Base-by-base conservation (phyloP, 2,329 filamentous ascomycete genomes). In the Penicillium sp. region DNA sequence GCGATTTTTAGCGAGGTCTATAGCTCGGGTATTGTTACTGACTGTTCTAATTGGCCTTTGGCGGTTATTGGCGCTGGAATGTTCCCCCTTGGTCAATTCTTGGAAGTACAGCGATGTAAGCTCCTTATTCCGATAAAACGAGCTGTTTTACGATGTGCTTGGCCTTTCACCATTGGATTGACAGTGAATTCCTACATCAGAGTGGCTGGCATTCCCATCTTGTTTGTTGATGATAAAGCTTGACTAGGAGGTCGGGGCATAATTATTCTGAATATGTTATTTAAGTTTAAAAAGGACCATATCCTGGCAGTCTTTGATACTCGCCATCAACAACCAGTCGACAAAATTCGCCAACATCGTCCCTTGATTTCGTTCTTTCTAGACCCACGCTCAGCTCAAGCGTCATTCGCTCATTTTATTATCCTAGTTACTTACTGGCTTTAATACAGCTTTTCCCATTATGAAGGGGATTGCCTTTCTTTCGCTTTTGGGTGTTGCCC, bases 401-500 rank as follows among this genome's bases (percentile, higher is more conserved):
- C 46, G 37, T 41, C 28, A 30, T 42, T 53, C 48, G 1, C 28
- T 53, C 43, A 9, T 48, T 47, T 40, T 22, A 26, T 11, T 17
- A n/a, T n/a, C 19, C 35, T 31, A 12, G 33, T 50, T 25, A 35
- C 7, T 35, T 16, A 12, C 17, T n/a, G n/a, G 26, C 22, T 22
- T 28, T 50, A 31, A 22, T 17, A 50, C n/a, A 12, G 17, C 16
- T 3, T 25, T n/a, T 12, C 63, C 50, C 52, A 55, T 45, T 26
- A 62, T 68, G 65, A 65, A 57, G 53, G 40, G 43, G 7, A 17
- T 63, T 17, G 12, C 54, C 38, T 36, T 62, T 7, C 56, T 64
- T 60, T 68, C 75, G 60, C 55, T 82, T 57, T 67, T 82, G 56
- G 69, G 77, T 48, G 73, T 35, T 54, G 44, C 55, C 1, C 38